A percentile compares a stretch with the other conserved stretches of the same genome.
phyloP scores from a whole-genome alignment of 2,329 filamentous ascomycete species.

The Botryotinia narcissicola region DNA sequence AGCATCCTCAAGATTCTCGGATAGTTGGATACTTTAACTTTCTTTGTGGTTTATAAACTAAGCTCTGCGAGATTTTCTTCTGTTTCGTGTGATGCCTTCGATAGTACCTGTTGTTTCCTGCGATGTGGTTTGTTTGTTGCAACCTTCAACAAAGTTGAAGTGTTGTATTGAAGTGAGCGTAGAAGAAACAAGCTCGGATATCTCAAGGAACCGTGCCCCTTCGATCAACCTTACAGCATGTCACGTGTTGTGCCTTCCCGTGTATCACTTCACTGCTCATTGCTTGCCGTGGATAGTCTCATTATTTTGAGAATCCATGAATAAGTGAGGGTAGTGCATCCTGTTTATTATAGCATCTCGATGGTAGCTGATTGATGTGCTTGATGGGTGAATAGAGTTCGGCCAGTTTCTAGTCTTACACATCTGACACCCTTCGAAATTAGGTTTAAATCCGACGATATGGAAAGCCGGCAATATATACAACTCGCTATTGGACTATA shows the following conservation, averaged over 20 bases:
- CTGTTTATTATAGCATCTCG: background rate
- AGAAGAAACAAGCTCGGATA: background rate
- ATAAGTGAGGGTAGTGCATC: too few species aligned
- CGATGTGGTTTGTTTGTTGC: background rate
- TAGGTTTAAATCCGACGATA: background rate
- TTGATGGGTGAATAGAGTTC: background rate
- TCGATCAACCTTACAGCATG: background rate
- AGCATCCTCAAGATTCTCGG: background rate
- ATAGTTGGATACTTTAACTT: background rate
- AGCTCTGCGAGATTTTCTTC: background rate
- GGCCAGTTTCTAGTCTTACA: background rate
- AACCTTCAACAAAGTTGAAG: background rate
- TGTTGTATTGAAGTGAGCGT: background rate
- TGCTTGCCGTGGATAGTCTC: background rate
- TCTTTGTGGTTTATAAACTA: too few species aligned
- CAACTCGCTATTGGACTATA: background rate
- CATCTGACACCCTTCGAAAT: background rate
- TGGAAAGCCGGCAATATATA: background rate
- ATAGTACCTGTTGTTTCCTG: background rate
- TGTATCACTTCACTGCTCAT: background rate
- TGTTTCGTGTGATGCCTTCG: background rate
- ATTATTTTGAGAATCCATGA: background rate
- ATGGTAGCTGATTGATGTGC: background rate
- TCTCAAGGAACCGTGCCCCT: background rate
- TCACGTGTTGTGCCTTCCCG: background rate